phyloP scores from a whole-genome alignment of 129 eudicot genomes.

The Ambrosia artemisiifolia region DNA sequence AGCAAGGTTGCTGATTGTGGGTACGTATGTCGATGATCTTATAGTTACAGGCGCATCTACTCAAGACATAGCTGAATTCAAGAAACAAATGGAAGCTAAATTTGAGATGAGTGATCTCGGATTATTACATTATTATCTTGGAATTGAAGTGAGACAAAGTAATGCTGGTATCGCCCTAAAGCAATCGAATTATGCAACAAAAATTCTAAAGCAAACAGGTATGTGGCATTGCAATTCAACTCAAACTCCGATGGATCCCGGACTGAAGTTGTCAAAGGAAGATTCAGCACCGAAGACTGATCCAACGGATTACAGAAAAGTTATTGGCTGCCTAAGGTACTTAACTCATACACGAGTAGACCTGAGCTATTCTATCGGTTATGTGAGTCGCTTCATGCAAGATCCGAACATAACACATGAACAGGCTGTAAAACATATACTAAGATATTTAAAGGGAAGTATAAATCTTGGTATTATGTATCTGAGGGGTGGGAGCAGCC shows the following conservation, averaged over 20 bases:
- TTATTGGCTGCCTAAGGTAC: neutral
- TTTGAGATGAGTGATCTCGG: slow-evolving; percentile 6
- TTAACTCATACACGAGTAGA: neutral
- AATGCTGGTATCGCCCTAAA: neutral
- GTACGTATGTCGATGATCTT: neutral
- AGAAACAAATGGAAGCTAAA: neutral
- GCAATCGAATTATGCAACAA: neutral
- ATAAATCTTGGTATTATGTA: neutral
- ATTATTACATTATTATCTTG: neutral
- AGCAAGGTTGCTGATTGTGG: neutral
- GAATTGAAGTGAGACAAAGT: neutral
- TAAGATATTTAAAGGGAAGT: too few species aligned
- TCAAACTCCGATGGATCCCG: too few species aligned
- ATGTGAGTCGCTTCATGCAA: slow-evolving; percentile 12
- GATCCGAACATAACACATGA: neutral
- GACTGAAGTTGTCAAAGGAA: too few species aligned
- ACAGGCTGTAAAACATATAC: too few species aligned
- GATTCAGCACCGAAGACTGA: neutral
- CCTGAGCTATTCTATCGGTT: slow-evolving; percentile 2
- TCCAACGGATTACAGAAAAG: neutral
- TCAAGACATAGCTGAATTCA: neutral
- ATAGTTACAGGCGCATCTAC: neutral
- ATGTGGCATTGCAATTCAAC: too few species aligned
- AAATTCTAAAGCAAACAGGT: neutral
- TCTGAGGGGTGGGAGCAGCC: neutral